phyloP scores from a whole-genome alignment of 495 filamentous ascomycete species.

The Neurospora discreta region DNA sequence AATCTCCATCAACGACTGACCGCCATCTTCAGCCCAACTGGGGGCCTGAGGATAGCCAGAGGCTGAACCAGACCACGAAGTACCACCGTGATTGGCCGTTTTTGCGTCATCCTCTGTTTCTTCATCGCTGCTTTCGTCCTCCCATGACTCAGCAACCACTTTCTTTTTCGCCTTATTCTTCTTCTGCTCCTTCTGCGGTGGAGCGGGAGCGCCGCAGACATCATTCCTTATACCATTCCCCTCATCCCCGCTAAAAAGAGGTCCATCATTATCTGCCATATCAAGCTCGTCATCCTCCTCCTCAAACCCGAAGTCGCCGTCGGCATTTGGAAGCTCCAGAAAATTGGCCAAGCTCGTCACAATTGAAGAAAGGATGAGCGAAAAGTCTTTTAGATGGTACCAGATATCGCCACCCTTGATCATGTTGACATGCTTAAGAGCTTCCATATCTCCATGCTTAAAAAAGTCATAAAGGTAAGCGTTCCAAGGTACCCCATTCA shows the following conservation, averaged over 20 bases:
- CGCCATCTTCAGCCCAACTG: constrained; percentile 10
- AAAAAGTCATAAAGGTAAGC: constrained; percentile 68
- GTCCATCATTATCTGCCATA: constrained; percentile 31
- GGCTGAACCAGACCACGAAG: not conserved
- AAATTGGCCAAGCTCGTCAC: constrained; percentile 44
- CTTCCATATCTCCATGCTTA: constrained; percentile 50
- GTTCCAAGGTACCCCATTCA: constrained; percentile 40
- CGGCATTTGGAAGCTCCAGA: constrained; percentile 23
- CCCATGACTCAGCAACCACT: constrained; percentile 19
- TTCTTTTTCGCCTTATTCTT: constrained; percentile 12
- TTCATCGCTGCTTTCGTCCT: constrained; percentile 6
- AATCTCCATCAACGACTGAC: constrained; percentile 43
- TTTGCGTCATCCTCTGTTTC: constrained; percentile 6
- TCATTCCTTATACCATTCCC: not conserved
- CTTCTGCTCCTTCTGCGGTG: not conserved
- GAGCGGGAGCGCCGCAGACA: not conserved
- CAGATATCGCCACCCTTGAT: constrained; percentile 54
- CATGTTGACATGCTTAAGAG: constrained; percentile 46
- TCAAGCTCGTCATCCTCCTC: constrained; percentile 4
- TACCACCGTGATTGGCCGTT: constrained; percentile 8
- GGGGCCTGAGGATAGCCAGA: not conserved
- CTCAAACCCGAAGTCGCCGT: constrained; percentile 8
- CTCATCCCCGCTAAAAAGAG: constrained; percentile 15
- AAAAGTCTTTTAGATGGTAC: constrained; percentile 61
- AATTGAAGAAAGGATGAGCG: constrained; percentile 56